Conservation (phyloP, 1,284 basidiomycete species). For the Ganoderma sinense region DNA sequence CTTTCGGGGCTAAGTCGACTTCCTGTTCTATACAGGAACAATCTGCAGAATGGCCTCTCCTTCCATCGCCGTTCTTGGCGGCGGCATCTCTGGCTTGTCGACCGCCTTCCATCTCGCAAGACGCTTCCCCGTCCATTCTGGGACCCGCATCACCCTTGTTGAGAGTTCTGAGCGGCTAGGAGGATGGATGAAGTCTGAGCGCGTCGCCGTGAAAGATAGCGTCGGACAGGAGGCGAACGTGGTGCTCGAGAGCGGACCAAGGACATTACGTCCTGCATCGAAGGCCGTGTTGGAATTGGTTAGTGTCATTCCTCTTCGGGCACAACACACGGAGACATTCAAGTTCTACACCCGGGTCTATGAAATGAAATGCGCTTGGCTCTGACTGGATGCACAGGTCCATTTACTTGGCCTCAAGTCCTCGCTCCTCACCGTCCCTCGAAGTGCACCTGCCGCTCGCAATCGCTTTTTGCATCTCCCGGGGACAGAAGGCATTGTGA, state of each 20-base stretch:
- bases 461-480: conserved; percentile 79
- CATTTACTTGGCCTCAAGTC: conserved; percentile 71
- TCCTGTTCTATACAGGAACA: neutral
- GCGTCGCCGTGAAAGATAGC: conserved; percentile 52
- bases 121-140: conserved; percentile 56
- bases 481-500: conserved; percentile 53
- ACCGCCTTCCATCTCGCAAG: conserved; percentile 82
- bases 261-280: conserved; percentile 82
- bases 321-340: neutral
- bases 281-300: conserved; percentile 83
- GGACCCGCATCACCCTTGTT: conserved; percentile 66
- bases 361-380: neutral
- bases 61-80: conserved; percentile 76
- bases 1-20: neutral
- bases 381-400: conserved; percentile 56
- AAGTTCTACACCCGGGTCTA: neutral
- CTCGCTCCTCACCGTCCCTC: conserved; percentile 69
- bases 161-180: conserved; percentile 75
- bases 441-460: conserved; percentile 72
- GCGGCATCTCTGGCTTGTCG: conserved; percentile 84
- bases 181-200: conserved; percentile 84
- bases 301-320: conserved; percentile 42
- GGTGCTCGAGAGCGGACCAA: conserved; percentile 83
- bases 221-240: conserved; percentile 51
- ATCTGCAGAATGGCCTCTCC: neutral